Percentiles rank a stretch among this genome's conserved stretches.
Conservation (phyloP, 495 filamentous ascomycete species). For the Xanthoparmelia taractica region DNA sequence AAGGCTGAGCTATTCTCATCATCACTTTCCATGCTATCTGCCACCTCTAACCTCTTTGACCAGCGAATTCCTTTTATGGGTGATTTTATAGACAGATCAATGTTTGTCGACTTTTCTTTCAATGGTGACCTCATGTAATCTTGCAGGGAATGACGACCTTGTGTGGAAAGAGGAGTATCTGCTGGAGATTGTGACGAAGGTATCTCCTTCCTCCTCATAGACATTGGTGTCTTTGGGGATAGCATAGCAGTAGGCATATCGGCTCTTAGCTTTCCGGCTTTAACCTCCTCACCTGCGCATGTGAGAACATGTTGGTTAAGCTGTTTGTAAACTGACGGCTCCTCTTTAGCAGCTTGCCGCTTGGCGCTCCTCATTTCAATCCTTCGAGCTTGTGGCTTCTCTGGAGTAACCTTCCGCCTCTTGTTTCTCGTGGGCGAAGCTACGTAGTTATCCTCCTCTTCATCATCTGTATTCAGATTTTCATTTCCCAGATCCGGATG, state of each 20-base stretch:
- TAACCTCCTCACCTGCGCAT: neutral
- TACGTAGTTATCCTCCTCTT: slow-evolving; percentile 12
- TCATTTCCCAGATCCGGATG: slow-evolving; percentile 19
- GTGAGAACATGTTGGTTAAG: neutral
- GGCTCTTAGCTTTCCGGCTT: neutral
- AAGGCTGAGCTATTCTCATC: slow-evolving; percentile 16
- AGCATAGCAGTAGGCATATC: slow-evolving; percentile 4
- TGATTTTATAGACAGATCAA: neutral
- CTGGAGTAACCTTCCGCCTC: slow-evolving; percentile 12
- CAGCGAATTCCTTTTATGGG: neutral
- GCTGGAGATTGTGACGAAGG: slow-evolving; percentile 36
- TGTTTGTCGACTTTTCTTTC: slow-evolving; percentile 28
- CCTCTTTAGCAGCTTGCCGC: slow-evolving; percentile 1
- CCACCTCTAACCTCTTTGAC: slow-evolving; percentile 14
- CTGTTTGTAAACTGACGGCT: neutral
- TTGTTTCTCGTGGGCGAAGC: slow-evolving; percentile 7
- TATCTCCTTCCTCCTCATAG: slow-evolving; percentile 26
- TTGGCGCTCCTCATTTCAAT: slow-evolving; percentile 19
- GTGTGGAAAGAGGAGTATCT: slow-evolving; percentile 31
- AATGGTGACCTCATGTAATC: slow-evolving; percentile 24
- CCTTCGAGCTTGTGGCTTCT: slow-evolving; percentile 2
- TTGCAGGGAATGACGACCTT: slow-evolving; percentile 11
- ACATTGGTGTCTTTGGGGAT: slow-evolving; percentile 24
- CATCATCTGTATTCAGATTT: slow-evolving; percentile 15
- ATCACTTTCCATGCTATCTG: slow-evolving; percentile 23